phyloP scores from a whole-genome alignment of 2,329 filamentous ascomycete genomes.

The Cladorrhinum sp. region DNA sequence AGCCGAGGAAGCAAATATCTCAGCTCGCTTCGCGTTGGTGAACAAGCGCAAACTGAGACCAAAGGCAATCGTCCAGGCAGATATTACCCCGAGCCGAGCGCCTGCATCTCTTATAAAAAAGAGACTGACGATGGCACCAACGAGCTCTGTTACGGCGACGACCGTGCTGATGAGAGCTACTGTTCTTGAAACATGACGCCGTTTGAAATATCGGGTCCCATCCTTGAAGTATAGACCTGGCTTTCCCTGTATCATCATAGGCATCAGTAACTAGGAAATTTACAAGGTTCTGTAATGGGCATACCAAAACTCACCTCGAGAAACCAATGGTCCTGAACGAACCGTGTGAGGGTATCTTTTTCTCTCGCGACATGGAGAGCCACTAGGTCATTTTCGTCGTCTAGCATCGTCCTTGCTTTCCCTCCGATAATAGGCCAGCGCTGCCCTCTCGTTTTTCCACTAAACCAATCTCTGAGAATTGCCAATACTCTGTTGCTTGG shows the following conservation, averaged over 20 bases:
- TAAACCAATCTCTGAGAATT: background rate
- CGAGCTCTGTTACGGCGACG: background rate
- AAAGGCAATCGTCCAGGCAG: conserved; percentile 6
- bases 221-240: background rate
- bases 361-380: conserved; percentile 1
- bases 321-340: conserved; percentile 12
- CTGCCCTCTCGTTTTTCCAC: background rate
- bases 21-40: conserved; percentile 16
- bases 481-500: background rate
- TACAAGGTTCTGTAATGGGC: too few relatives aligned
- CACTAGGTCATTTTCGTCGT: conserved; percentile 1
- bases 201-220: conserved; percentile 6
- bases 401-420: background rate
- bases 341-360: conserved; percentile 7
- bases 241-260: too few relatives aligned
- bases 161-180: conserved; percentile 3
- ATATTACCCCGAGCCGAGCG: conserved; percentile 6
- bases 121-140: conserved; percentile 4
- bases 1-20: conserved; percentile 13
- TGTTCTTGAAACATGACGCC: background rate
- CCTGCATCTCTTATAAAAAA: background rate
- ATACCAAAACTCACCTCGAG: background rate
- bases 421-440: conserved; percentile 2
- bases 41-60: conserved; percentile 8
- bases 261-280: too few relatives aligned